phyloP scores from a whole-genome alignment of 495 filamentous ascomycete species.

The Xanthoparmelia taractica region DNA sequence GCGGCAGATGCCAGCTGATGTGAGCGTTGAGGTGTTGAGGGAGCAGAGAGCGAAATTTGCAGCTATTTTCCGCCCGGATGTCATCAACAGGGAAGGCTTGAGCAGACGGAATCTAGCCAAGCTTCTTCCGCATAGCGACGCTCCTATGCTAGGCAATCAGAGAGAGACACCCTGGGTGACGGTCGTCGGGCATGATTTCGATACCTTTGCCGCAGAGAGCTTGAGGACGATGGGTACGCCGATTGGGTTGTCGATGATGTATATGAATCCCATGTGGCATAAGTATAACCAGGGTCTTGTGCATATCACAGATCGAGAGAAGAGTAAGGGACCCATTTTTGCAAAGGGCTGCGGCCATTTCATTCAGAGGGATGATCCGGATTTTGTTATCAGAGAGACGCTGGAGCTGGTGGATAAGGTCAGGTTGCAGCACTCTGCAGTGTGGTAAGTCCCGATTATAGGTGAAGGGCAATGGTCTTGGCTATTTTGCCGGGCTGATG shows the following conservation, averaged over 20 bases:
- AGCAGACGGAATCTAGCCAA: constrained; percentile 41
- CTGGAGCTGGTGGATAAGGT: constrained; percentile 32
- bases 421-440: constrained; percentile 4
- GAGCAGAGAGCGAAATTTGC: constrained; percentile 36
- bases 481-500: neutral
- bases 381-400: constrained; percentile 47
- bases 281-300: constrained; percentile 50
- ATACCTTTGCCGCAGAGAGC: constrained; percentile 48
- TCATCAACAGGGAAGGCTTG: constrained; percentile 49
- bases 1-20: constrained; percentile 34
- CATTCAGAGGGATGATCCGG: constrained; percentile 53
- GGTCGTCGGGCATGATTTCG: constrained; percentile 56
- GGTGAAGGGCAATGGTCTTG: neutral
- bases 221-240: constrained; percentile 35
- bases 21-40: constrained; percentile 40
- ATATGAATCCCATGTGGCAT: constrained; percentile 49
- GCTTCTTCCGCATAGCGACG: constrained; percentile 45
- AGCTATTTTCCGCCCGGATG: constrained; percentile 45
- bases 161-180: constrained; percentile 40
- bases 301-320: constrained; percentile 36
- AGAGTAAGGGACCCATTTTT: constrained; percentile 41
- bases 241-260: constrained; percentile 40
- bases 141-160: constrained; percentile 39
- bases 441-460: neutral
- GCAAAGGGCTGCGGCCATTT: constrained; percentile 54